Percentiles rank a stretch among this genome's conserved stretches.
Evolutionary conservation across 2,329 filamentous ascomycete genomes (phyloP).

Genomic region (Hypoxylon sp.): DNA sequence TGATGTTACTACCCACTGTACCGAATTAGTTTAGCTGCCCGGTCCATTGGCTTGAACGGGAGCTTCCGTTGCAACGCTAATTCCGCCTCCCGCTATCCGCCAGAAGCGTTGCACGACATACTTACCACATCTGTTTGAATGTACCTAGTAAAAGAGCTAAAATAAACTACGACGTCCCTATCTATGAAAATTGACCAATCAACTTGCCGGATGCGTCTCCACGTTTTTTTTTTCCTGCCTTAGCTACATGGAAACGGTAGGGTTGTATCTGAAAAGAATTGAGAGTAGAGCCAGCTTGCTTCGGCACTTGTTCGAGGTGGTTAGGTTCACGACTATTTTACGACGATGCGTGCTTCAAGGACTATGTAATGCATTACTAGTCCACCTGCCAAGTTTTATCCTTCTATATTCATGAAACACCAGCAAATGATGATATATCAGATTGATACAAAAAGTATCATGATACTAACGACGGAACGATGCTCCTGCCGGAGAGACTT

Average conservation of each 20-base stretch:
- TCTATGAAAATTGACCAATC: not conserved
- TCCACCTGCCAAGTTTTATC: not conserved
- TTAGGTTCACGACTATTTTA: not conserved
- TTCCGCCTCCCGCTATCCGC: not conserved
- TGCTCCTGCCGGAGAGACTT: not conserved
- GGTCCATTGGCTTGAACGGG: not conserved
- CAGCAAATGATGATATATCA: not conserved
- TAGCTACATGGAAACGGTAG: not conserved
- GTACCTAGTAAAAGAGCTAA: not conserved
- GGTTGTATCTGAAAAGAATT: constrained; percentile 1
- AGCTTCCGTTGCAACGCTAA: not conserved
- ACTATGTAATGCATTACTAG: not conserved
- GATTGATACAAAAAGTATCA: not conserved
- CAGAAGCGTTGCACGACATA: not conserved
- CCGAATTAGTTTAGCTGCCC: not conserved
- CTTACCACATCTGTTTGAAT: too few species aligned
- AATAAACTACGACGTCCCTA: not conserved
- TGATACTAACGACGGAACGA: not conserved
- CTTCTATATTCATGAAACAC: constrained; percentile 12
- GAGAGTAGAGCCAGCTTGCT: not conserved
- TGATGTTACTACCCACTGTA: too few species aligned
- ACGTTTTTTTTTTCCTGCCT: not conserved
- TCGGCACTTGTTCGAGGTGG: constrained; percentile 9
- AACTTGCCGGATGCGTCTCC: not conserved
- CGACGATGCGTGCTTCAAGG: not conserved